Evolutionary conservation across 176 grass and related monocot genomes (phyloP).

Genomic region (Hyparrhenia diplandra): DNA sequence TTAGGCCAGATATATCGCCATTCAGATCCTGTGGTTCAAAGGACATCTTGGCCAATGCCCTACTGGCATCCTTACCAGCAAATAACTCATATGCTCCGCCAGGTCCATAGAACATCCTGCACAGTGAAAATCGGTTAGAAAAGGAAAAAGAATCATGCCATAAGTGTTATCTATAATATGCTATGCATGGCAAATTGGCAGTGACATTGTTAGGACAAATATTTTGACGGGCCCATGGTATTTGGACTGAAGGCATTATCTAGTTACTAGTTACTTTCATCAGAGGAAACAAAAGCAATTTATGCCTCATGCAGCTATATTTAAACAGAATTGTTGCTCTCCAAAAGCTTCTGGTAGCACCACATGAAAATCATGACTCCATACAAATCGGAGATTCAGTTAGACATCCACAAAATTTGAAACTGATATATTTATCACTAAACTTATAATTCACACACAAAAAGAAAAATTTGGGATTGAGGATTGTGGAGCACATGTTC

Average conservation of each 20-base stretch:
- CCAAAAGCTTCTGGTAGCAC: not conserved
- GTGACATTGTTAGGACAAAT: not conserved
- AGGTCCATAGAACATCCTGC: slow-evolving; percentile 79
- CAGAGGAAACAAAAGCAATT: not conserved
- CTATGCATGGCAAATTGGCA: not conserved
- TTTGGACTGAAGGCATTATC: not conserved
- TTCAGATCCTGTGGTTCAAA: slow-evolving; percentile 69
- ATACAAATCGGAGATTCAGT: not conserved
- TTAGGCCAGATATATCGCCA: slow-evolving; percentile 74
- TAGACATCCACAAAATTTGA: not conserved
- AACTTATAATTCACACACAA: not conserved
- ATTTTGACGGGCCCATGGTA: not conserved
- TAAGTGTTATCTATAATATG: not conserved
- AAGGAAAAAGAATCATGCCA: no score
- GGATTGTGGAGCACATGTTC: not conserved
- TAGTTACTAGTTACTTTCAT: not conserved
- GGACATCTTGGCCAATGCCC: slow-evolving; percentile 86
- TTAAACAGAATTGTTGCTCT: not conserved
- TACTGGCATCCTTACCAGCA: slow-evolving; percentile 80
- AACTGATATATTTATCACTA: not conserved
- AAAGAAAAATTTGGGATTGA: not conserved
- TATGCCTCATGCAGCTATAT: not conserved
- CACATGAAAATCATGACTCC: not conserved
- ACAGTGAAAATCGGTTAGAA: no score
- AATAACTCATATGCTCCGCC: slow-evolving; percentile 74